These are phyloP conservation scores for Fusarium phyllophilum DNA, from an alignment of 2,329 filamentous ascomycete genomes.

Conservation along the genomic window DNA sequence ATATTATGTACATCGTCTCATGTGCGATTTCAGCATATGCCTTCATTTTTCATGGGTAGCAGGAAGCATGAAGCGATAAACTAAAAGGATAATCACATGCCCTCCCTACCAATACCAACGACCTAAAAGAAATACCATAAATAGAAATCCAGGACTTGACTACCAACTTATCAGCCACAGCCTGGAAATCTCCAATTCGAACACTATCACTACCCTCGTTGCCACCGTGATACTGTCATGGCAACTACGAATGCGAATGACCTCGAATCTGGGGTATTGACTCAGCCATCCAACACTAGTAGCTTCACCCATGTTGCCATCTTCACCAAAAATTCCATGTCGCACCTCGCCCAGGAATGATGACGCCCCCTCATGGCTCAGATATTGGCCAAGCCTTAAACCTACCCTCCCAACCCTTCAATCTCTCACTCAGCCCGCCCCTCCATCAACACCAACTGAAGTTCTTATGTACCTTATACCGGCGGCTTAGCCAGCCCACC, in stretches of 20 bases:
- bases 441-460: constrained; percentile 8
- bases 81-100: not conserved
- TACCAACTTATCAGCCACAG: not conserved
- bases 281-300: not conserved
- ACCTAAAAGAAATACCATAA: not conserved
- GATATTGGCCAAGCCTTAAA: constrained; percentile 16
- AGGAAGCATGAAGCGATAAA: not conserved
- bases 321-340: not conserved
- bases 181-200: not conserved
- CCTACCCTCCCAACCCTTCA: constrained; percentile 16
- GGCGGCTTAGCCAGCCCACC: constrained; percentile 19
- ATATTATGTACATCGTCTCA: not conserved
- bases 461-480: constrained; percentile 18
- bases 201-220: not conserved
- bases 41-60: not conserved
- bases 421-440: constrained; percentile 7
- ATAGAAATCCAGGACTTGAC: not conserved
- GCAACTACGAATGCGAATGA: constrained; percentile 2
- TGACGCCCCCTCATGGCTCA: not conserved
- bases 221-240: not conserved
- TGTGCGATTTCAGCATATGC: not conserved
- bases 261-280: not conserved
- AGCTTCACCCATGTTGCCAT: not conserved
- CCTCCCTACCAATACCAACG: not conserved
- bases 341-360: constrained; percentile 16